Evolutionary conservation across 1,284 basidiomycete species (phyloP), one percentile per base, ranked within the genome.

Genomic region (Microbotryum violaceum): DNA sequence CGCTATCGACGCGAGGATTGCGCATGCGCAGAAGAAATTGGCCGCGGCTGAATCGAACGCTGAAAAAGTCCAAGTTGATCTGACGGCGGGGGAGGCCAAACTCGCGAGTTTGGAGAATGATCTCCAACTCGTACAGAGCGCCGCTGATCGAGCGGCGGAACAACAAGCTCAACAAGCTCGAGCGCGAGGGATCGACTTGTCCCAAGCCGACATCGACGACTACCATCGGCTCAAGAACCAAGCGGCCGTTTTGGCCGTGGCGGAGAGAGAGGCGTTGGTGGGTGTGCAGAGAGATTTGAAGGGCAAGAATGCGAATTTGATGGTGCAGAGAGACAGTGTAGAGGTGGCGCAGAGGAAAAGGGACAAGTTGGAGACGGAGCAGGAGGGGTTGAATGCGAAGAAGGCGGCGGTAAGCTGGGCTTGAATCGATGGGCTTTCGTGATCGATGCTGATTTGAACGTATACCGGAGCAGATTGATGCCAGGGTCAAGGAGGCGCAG

Each of bases 261-360:
- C 86, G 44, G 92, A 97, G 74, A 87, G 96, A 1, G 91, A 96
- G 73, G 80, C 85, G 25, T 81, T 96, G 6, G 90, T 93, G 67
- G 82, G 83, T 0, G 80, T 93, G 2, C 80, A 80, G n/a, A 84
- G 91, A 62, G 89, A 97, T 60, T 85, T 88, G 70, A 91, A 92
- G 74, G 85, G 84, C 1, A 75, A 84, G 2, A 75, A 79, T 7
- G 84, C 90, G 45, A 79, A 83, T 1, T 79, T 91, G 10, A 73
- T 77, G 0, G 74, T 74, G 5, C 73, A 76, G 8, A 74, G 79
- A 56, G 81, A 82, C 66, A 88, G 85, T 71, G 79, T 86, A 42
- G 77, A 86, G 56, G 83, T 84, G 51, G 78, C 88, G 33, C 78
- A 82, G 54, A 80, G 61, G 56, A 64, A 66, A 82, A 64, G 86